These are phyloP conservation scores for Cercospora citrullina DNA, from an alignment of 2,329 filamentous ascomycete species.

Conservation along the genomic window DNA sequence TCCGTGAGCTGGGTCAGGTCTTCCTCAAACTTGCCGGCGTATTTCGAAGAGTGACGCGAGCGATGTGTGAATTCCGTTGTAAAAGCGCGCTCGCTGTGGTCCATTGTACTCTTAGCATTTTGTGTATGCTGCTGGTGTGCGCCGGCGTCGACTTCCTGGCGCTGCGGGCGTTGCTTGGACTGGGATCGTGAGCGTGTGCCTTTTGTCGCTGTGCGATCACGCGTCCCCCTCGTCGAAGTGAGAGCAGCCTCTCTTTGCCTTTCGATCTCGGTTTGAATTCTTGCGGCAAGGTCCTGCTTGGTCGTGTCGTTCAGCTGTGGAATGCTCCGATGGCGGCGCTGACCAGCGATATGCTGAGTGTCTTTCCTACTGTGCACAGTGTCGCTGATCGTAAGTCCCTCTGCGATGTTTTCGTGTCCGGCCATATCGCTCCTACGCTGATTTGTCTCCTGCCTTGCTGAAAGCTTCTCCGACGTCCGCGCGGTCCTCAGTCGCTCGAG, in stretches of 20 bases:
- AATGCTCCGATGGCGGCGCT: not conserved
- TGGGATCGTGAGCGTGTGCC: slow-evolving; percentile 23
- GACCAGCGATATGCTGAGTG: not conserved
- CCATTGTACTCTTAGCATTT: not conserved
- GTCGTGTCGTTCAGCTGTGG: slow-evolving; percentile 25
- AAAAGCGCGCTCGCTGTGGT: not conserved
- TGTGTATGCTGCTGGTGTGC: not conserved
- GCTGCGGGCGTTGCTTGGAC: slow-evolving; percentile 1
- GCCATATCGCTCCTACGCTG: not conserved
- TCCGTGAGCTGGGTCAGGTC: slow-evolving; percentile 58
- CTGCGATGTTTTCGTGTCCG: slow-evolving; percentile 12
- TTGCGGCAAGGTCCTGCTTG: slow-evolving; percentile 24
- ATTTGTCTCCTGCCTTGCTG: not conserved
- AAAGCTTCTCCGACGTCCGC: not conserved
- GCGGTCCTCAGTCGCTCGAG: slow-evolving; percentile 36
- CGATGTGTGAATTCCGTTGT: slow-evolving; percentile 1
- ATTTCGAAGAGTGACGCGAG: slow-evolving; percentile 16
- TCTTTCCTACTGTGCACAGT: not conserved
- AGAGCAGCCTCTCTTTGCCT: slow-evolving; percentile 22
- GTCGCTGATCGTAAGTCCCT: slow-evolving; percentile 10
- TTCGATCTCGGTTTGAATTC: slow-evolving; percentile 36
- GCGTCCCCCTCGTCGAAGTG: not conserved
- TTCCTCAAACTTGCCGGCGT: slow-evolving; percentile 14
- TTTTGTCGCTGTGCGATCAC: not conserved
- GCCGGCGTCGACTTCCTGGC: not conserved